Conservation (phyloP, 768 basidiomycete genomes). For the Thelephora ganbajun region DNA sequence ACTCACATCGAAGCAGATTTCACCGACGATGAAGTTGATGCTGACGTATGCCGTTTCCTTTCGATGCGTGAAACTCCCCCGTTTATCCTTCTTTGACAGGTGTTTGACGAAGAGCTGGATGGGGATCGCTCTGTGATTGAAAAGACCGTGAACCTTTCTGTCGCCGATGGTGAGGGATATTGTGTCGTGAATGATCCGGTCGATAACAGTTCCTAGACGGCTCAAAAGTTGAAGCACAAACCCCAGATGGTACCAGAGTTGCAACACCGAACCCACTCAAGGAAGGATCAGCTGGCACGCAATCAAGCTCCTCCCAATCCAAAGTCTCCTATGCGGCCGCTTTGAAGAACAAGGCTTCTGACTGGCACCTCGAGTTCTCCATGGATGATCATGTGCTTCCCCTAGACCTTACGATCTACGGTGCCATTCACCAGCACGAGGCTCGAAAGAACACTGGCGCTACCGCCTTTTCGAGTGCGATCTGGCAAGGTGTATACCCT, state of each 20-base stretch:
- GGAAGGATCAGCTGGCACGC: conserved; percentile 22
- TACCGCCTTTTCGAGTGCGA: conserved; percentile 44
- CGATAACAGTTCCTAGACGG: conserved; percentile 40
- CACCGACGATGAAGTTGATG: conserved; percentile 77
- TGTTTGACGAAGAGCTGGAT: conserved; percentile 81
- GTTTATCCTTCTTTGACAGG: conserved; percentile 20
- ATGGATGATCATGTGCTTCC: conserved; percentile 82
- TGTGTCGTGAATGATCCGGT: neutral
- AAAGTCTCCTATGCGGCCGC: conserved; percentile 86
- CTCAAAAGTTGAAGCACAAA: conserved; percentile 89
- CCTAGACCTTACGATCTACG: conserved; percentile 87
- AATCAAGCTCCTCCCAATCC: conserved; percentile 19
- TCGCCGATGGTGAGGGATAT: conserved; percentile 52
- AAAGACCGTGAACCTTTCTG: conserved; percentile 75
- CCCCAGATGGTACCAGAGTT: conserved; percentile 90
- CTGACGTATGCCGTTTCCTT: conserved; percentile 31
- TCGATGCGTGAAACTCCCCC: neutral
- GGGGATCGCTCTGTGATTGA: conserved; percentile 56
- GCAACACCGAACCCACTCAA: conserved; percentile 64
- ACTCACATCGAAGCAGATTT: conserved; percentile 50
- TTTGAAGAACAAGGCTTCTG: conserved; percentile 80
- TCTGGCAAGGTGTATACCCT: conserved; percentile 86
- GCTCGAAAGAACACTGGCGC: conserved; percentile 58
- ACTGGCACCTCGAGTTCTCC: conserved; percentile 95
- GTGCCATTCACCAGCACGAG: conserved; percentile 89